phyloP scores from a whole-genome alignment of 169 alveolate species.

The Plasmodium fragile region DNA sequence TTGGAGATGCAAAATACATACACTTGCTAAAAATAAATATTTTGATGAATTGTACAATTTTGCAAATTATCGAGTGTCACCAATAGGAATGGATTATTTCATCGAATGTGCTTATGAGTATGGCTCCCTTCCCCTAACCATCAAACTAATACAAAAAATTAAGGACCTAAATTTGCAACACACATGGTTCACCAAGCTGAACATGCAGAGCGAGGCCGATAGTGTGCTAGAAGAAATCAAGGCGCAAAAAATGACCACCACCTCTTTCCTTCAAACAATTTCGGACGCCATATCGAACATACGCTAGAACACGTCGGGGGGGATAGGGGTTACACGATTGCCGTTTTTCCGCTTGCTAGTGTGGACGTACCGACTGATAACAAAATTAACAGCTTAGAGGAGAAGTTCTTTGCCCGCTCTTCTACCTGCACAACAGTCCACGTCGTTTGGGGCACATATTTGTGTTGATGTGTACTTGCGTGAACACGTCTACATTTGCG shows the following conservation, averaged over 20 bases:
- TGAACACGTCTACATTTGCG: not conserved
- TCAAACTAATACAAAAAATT: constrained; percentile 66
- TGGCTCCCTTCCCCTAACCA: constrained; percentile 41
- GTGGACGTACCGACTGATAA: not conserved
- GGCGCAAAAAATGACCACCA: constrained; percentile 52
- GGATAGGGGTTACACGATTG: not conserved
- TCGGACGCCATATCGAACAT: constrained; percentile 74
- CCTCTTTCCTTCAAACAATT: constrained; percentile 43
- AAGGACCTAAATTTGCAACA: constrained; percentile 47
- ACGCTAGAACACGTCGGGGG: constrained; percentile 13
- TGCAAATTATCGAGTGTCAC: constrained; percentile 79
- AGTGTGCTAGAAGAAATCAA: constrained; percentile 55
- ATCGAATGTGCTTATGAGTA: constrained; percentile 52
- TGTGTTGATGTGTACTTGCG: not conserved
- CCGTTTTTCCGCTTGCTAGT: not conserved
- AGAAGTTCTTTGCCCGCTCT: not conserved
- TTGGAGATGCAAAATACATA: constrained; percentile 79
- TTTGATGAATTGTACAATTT: constrained; percentile 79
- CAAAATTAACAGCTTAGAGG: not conserved
- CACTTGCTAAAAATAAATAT: constrained; percentile 76
- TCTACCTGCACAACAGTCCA: not conserved
- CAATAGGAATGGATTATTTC: constrained; percentile 81
- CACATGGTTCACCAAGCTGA: constrained; percentile 50
- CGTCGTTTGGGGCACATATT: not conserved
- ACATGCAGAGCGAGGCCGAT: constrained; percentile 56